phyloP scores from a whole-genome alignment of 371 early-diverging fungal genomes.

The Polyrhizophydium stewartii region DNA sequence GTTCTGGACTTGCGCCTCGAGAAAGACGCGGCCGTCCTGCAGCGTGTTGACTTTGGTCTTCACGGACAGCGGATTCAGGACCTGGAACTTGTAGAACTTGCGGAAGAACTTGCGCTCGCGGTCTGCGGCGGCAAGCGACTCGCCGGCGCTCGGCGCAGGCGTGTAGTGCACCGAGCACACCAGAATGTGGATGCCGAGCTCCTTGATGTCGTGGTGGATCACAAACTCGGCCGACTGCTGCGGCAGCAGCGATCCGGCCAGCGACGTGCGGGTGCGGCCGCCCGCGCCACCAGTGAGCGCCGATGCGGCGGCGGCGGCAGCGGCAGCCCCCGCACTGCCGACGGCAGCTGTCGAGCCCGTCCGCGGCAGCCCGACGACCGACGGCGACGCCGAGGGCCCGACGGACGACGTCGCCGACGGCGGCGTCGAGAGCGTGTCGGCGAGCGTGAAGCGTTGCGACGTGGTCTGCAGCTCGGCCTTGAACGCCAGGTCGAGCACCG shows the following conservation, averaged over 20 bases:
- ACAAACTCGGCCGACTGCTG: constrained; percentile 64
- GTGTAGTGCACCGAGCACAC: constrained; percentile 84
- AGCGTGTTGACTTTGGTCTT: constrained; percentile 88
- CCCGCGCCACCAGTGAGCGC: neutral
- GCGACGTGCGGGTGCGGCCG: neutral
- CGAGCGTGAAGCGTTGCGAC: constrained; percentile 67
- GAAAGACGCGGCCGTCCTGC: constrained; percentile 68
- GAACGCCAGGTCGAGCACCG: constrained; percentile 67
- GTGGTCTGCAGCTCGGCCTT: constrained; percentile 87
- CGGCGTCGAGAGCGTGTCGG: constrained; percentile 50
- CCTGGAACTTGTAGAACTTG: constrained; percentile 93
- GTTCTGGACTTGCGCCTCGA: constrained; percentile 94
- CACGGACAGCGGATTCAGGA: constrained; percentile 90
- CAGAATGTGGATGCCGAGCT: constrained; percentile 87
- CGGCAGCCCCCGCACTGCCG: neutral
- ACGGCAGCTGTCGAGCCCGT: too few relatives aligned
- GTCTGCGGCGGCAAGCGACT: constrained; percentile 26
- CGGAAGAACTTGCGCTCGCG: constrained; percentile 70
- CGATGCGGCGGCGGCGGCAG: neutral
- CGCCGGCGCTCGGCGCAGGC: constrained; percentile 11
- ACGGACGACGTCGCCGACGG: constrained; percentile 3
- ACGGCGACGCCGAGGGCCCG: too few relatives aligned
- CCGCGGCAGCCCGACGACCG: neutral
- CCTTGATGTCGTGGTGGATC: constrained; percentile 90
- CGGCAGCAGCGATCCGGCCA: constrained; percentile 34